A percentile compares a stretch with the other conserved stretches of the same genome.
Evolutionary conservation across 805 yeast genomes (phyloP).

Genomic region (Peterozyma xylosa): DNA sequence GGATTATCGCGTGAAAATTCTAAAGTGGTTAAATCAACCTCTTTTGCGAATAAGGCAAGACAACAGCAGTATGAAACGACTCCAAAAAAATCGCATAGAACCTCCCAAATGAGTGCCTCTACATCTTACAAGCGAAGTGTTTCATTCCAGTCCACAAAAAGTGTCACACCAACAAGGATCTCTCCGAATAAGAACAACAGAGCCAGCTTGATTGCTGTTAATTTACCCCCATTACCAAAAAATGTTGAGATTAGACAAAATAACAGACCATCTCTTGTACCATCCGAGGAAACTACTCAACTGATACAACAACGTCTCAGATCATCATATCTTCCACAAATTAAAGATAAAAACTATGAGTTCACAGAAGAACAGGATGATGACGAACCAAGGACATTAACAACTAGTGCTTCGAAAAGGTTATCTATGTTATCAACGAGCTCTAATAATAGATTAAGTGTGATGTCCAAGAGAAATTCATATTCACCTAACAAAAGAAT

Average conservation of each 20-base stretch:
- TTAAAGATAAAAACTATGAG: too few relatives aligned
- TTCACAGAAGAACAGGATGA: too few relatives aligned
- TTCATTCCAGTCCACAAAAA: conserved; percentile 23
- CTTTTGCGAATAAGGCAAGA: conserved; percentile 8
- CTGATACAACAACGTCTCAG: neutral
- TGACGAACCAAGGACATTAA: neutral
- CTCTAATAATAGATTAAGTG: conserved; percentile 9
- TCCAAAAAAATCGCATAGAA: conserved; percentile 22
- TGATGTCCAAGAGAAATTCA: conserved; percentile 8
- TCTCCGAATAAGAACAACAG: conserved; percentile 10
- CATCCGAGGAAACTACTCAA: conserved; percentile 1
- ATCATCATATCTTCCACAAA: too few relatives aligned
- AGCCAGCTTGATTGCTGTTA: conserved; percentile 13
- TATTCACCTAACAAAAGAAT: conserved; percentile 13
- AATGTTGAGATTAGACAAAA: conserved; percentile 8
- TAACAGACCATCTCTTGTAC: neutral
- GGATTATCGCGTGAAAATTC: conserved; percentile 5
- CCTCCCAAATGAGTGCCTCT: conserved; percentile 29
- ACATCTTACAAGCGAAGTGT: conserved; percentile 36
- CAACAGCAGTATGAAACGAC: conserved; percentile 14
- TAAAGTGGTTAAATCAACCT: neutral
- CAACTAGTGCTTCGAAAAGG: conserved; percentile 8
- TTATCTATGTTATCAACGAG: conserved; percentile 11
- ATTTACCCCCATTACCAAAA: conserved; percentile 13
- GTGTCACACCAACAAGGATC: conserved; percentile 14